These are phyloP conservation scores for Mycena latifolia DNA, from an alignment of 768 basidiomycete species.

Conservation along the genomic window DNA sequence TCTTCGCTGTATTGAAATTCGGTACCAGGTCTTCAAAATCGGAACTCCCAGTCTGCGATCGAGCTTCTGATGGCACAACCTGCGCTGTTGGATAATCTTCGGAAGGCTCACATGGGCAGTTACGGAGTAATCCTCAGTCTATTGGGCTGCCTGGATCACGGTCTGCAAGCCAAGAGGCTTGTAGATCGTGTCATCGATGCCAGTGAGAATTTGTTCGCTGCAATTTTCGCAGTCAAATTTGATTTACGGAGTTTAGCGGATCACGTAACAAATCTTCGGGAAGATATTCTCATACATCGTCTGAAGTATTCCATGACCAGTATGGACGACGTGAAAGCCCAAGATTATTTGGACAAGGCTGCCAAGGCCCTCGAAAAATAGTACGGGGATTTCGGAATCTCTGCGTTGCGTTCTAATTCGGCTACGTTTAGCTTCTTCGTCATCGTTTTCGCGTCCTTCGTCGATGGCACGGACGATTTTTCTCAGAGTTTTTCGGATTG, in stretches of 20 bases:
- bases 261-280: conserved; percentile 91
- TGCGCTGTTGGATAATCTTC: conserved; percentile 83
- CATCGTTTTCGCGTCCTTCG: conserved; percentile 92
- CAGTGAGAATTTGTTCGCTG: conserved; percentile 46
- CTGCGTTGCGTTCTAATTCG: not conserved
- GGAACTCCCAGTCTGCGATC: conserved; percentile 83
- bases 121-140: conserved; percentile 93
- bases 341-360: conserved; percentile 72
- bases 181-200: conserved; percentile 93
- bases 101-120: conserved; percentile 92
- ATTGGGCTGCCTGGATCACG: conserved; percentile 92
- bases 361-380: conserved; percentile 89
- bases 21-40: conserved; percentile 68
- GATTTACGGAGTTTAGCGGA: conserved; percentile 69
- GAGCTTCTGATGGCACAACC: conserved; percentile 87
- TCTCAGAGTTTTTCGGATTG: conserved; percentile 85
- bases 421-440: conserved; percentile 81
- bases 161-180: conserved; percentile 85
- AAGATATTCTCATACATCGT: conserved; percentile 87
- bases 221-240: not conserved
- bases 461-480: conserved; percentile 73
- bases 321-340: conserved; percentile 73
- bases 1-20: conserved; percentile 7
- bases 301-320: conserved; percentile 88
- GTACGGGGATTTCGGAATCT: conserved; percentile 56